phyloP scores from a whole-genome alignment of 208 protist species.

The Acanthamoeba lenticulata region DNA sequence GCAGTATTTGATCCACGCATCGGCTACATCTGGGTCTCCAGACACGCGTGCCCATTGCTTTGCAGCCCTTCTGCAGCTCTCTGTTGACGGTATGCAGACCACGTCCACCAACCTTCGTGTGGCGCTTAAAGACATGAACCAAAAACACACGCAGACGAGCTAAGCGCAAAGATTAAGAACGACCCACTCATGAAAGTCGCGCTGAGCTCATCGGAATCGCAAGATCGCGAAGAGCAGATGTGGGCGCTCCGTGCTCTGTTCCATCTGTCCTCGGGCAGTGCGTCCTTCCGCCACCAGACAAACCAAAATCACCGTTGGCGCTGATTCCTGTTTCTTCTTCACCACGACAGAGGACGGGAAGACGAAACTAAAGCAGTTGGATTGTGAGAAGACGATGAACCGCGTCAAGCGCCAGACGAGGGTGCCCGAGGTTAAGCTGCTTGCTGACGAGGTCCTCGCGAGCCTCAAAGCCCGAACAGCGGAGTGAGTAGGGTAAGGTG shows the following conservation, averaged over 20 bases:
- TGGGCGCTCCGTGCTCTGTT: neutral
- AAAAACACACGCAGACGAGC: neutral
- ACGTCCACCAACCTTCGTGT: neutral
- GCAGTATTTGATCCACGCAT: neutral
- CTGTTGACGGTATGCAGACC: neutral
- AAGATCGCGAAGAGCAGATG: neutral
- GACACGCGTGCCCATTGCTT: neutral
- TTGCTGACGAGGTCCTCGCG: neutral
- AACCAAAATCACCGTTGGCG: neutral
- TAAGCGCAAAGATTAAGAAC: neutral
- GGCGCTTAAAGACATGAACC: neutral
- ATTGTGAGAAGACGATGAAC: neutral
- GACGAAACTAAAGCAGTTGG: neutral
- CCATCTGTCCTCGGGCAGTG: neutral
- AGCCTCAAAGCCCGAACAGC: neutral
- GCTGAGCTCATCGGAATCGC: neutral
- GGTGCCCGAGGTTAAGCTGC: neutral
- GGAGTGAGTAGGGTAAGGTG: neutral
- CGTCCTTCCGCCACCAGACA: too few species aligned
- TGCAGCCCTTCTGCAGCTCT: neutral
- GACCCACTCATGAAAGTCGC: neutral
- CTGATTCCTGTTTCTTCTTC: neutral
- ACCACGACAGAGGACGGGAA: constrained; percentile 18
- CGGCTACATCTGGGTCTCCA: neutral
- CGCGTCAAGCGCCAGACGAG: neutral